A percentile compares a stretch with the other conserved stretches of the same genome.
Evolutionary conservation across 331 rosid genomes (phyloP).

Genomic region (Prunus yedoensis): DNA sequence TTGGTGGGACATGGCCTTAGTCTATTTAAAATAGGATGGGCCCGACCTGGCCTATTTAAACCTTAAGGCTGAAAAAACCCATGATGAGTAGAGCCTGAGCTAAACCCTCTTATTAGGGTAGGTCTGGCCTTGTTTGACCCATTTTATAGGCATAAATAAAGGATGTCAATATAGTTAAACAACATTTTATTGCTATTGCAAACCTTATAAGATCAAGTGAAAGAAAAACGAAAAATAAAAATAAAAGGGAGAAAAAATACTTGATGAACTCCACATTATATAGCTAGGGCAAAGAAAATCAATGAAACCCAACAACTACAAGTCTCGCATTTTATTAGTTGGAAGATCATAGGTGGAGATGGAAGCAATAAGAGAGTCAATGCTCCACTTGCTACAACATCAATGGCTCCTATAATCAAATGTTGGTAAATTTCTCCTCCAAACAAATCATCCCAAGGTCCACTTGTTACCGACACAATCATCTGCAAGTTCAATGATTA

Average conservation of each 20-base stretch:
- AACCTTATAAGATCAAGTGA: background rate
- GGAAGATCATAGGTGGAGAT: slow-evolving; percentile 40
- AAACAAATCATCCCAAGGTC: slow-evolving; percentile 70
- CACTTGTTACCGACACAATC: slow-evolving; percentile 69
- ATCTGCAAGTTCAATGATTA: slow-evolving; percentile 32
- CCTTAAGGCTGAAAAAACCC: too few species aligned
- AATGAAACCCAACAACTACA: slow-evolving; percentile 37
- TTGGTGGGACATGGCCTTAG: too few species aligned
- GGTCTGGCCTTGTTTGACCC: too few species aligned
- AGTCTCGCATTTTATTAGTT: slow-evolving; percentile 18
- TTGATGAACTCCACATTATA: background rate
- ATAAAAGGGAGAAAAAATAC: background rate
- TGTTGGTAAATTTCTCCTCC: slow-evolving; percentile 91
- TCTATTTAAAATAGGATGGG: too few species aligned
- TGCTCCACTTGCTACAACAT: slow-evolving; percentile 52
- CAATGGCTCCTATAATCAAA: slow-evolving; percentile 70
- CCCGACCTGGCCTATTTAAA: too few species aligned
- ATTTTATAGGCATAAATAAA: too few species aligned
- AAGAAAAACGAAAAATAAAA: too few species aligned
- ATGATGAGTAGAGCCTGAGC: too few species aligned
- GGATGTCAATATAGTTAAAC: background rate
- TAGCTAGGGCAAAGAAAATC: background rate
- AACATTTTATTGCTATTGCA: background rate
- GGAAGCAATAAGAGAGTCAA: slow-evolving; percentile 46
- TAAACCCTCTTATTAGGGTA: too few species aligned